Base-by-base conservation (phyloP, 805 yeast species). In the Candida lessepsii region DNA sequence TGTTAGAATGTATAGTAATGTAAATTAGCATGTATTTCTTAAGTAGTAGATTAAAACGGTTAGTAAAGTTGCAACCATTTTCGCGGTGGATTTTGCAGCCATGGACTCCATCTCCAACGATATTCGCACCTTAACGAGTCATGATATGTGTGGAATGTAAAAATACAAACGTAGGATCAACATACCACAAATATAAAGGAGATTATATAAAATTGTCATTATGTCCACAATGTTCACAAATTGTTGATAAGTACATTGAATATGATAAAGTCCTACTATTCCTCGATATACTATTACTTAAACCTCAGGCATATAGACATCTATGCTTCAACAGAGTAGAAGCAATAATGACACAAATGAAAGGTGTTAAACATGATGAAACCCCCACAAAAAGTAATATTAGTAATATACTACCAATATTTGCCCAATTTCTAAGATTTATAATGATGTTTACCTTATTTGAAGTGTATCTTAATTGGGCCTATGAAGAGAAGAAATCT, bases 91-190 rank as follows among this genome's bases (percentile, higher is more conserved):
- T n/a, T n/a, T n/a, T n/a, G n/a, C n/a, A n/a, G n/a, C n/a, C n/a
- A n/a, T n/a, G n/a, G n/a, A n/a, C n/a, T n/a, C n/a, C n/a, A n/a
- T n/a, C n/a, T n/a, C n/a, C n/a, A 29, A 5, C 11, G 23, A 20
- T 20, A 9, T 20, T 7, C 9, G 6, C 9, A 6, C 9, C 9
- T 9, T 20, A 20, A 20, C 23, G 23, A 6, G 15, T 7, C 18
- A 89, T 91, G 97, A 81, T 90, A 46, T 91, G 98, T 60, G 83
- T 90, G 16, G 95, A 89, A 58, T 93, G 98, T 58, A 73, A 80
- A n/a, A 64, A 72, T 28, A 51, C 60, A 19, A 78, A 82, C 3
- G 83, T 82, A 25, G 67, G 70, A 13, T 70, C 84, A 1, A 71
- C 90, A 26, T 91, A 77, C 63, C 81, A 83, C 16, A 72, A 70